A percentile compares a stretch with the other conserved stretches of the same genome.
phyloP scores from a whole-genome alignment of 371 early-diverging fungal genomes.

The Mucor indicus region DNA sequence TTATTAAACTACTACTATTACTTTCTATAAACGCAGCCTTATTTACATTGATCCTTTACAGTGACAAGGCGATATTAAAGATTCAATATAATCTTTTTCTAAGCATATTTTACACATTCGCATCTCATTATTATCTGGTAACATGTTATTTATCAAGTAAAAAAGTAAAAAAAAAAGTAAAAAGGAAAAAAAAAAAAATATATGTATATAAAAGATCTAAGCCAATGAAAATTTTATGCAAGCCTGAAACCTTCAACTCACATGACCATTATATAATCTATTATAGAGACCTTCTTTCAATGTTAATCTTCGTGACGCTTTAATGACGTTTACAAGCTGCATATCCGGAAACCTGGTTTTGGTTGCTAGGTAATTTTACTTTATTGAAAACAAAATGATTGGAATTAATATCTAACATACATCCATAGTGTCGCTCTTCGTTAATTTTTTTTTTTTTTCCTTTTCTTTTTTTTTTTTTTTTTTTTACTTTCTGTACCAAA shows the following conservation, averaged over 20 bases:
- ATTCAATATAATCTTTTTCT: conserved; percentile 37
- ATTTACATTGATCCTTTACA: conserved; percentile 58
- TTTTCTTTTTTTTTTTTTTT: conserved; percentile 1
- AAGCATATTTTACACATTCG: conserved; percentile 53
- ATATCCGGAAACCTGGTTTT: too few relatives aligned
- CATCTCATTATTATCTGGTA: neutral
- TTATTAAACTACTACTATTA: neutral
- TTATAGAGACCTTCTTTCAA: too few relatives aligned
- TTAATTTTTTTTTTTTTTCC: too few relatives aligned
- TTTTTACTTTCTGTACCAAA: conserved; percentile 57
- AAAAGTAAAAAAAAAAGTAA: neutral
- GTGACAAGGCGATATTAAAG: conserved; percentile 53
- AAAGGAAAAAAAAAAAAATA: neutral
- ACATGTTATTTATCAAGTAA: neutral
- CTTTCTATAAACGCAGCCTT: neutral
- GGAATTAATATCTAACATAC: too few relatives aligned
- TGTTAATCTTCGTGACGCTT: too few relatives aligned
- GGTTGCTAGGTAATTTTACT: too few relatives aligned
- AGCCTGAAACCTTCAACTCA: too few relatives aligned
- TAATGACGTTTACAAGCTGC: too few relatives aligned
- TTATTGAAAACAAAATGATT: too few relatives aligned
- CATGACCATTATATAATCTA: too few relatives aligned
- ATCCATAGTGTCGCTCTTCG: too few relatives aligned
- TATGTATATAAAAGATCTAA: neutral
- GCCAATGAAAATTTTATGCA: too few relatives aligned